phyloP scores from a whole-genome alignment of 1,284 basidiomycete genomes.

The Anthracocystis panici-leucophaei region DNA sequence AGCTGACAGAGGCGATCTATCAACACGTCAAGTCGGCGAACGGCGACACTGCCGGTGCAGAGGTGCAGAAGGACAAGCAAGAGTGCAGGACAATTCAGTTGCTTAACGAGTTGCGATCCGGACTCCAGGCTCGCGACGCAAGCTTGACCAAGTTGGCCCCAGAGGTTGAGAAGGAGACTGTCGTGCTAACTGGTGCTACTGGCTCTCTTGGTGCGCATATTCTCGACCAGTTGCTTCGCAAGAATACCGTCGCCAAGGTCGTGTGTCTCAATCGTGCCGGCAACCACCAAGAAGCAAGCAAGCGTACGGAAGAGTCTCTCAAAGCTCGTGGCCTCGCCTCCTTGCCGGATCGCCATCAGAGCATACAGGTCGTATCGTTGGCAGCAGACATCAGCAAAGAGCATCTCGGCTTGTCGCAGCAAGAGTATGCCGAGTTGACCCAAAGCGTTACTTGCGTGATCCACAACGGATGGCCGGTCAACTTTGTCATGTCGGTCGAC shows the following conservation, averaged over 20 bases:
- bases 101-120: slow-evolving; percentile 15
- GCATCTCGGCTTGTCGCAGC: slow-evolving; percentile 25
- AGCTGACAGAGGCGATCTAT: slow-evolving; percentile 60
- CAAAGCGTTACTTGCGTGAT: slow-evolving; percentile 36
- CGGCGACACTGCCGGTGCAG: background rate
- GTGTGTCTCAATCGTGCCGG: slow-evolving; percentile 43
- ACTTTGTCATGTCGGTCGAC: slow-evolving; percentile 53
- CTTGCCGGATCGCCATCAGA: background rate
- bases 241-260: slow-evolving; percentile 23
- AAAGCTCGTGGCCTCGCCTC: slow-evolving; percentile 20
- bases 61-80: slow-evolving; percentile 56
- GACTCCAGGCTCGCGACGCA: slow-evolving; percentile 18
- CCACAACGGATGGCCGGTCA: slow-evolving; percentile 59
- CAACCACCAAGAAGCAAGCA: slow-evolving; percentile 34
- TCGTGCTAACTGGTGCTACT: slow-evolving; percentile 55
- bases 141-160: background rate
- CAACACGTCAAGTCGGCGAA: slow-evolving; percentile 10
- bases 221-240: slow-evolving; percentile 37
- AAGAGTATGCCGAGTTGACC: slow-evolving; percentile 22
- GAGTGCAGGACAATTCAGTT: slow-evolving; percentile 39
- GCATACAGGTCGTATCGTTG: slow-evolving; percentile 18
- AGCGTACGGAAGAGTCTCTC: slow-evolving; percentile 34
- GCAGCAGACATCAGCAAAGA: slow-evolving; percentile 28
- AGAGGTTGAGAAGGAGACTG: slow-evolving; percentile 6
- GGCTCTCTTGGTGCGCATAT: slow-evolving; percentile 56